Evolutionary conservation across 441 rosid species (phyloP), one percentile per base, ranked within the genome.

Genomic region (Arabidopsis hybrid): DNA sequence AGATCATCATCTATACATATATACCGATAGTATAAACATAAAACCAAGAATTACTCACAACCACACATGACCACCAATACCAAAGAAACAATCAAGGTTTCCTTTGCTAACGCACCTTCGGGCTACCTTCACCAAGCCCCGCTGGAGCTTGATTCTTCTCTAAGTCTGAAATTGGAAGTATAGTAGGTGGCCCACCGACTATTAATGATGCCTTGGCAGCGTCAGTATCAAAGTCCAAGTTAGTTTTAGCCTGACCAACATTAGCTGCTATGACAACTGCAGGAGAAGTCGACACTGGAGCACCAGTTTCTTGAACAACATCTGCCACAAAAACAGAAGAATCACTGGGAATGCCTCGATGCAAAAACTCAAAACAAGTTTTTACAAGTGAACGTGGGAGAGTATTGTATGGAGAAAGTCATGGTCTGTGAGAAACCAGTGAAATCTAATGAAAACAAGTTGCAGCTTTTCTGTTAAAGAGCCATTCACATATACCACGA

Each of bases 91-190:
- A 71, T 77, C 18, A 52, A 76, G 75, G 38, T 40, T 60, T 71
- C 36, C 31, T 50, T 35, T 77, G 35, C 50, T n/a, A 47, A 76
- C 86, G 67, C 72, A 96, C 99, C 99, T 96, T 91, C 6, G 98
- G 99, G 55, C 89, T 81, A 79, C 97, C 97, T 80, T 91, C 97
- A 53, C 98, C 99, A 83, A 91, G 93, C 70, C 93, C 98, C 42
- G 84, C 82, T 78, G 87, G 88, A 46, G 82, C 87, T 73, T 77
- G 77, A 65, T 68, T 69, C 76, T 75, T 83, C 67, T 79, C 86
- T 38, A 82, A 51, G 73, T 78, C 81, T 70, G 87, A 74, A 67
- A 47, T 63, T 81, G 75, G 91, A 75, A 85, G 74, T 78, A 72
- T 67, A 60, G 60, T 42, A 72, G 93, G 96, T 31, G 86, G 86